Base-by-base conservation (phyloP, 192 early-diverging fungal species). In the Neocallimastix lanati region DNA sequence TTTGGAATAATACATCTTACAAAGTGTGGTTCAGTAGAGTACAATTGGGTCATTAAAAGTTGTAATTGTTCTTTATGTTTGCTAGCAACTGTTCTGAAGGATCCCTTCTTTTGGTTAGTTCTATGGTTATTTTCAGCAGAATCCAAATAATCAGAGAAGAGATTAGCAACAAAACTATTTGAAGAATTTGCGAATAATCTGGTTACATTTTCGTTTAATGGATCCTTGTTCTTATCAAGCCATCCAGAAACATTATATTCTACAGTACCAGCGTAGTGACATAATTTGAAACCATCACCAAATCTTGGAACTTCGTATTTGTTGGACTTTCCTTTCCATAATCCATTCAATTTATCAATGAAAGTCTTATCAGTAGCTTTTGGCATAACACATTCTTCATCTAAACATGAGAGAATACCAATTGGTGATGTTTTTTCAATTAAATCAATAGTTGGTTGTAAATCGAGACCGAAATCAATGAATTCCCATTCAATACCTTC, bases 181-280 rank as follows among this genome's bases (percentile, higher is more conserved):
- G 88, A 85, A 29, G 95, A 97, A 36, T 88, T 87, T 35, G 95
- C 95, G 29, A 99, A 83, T 37, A 97, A 84, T 29, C 92, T 86
- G 0, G 96, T 96, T 33, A 98, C 87, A 84, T 94, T 94, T 83
- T 97, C 96, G 84, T 99, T 98, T 78, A 99, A 88, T 18, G 94
- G 96, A 82, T 99, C 97, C 85, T 97, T 98, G 90, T 99, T 99
- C 88, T 97, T 98, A 85, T 99, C 94, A 9, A 99, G 86, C 96
- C 96, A 99, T 35, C 95, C 96, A 14, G 86, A 81, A 5, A 92
- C 93, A 80, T 87, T 91, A 82, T 99, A 99, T 82, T 98, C 95
- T 30, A 99, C 97, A 80, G 94, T 90, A 50, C 93, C 97, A 35
- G 97, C 97, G 84, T 98, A 99, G 84, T 99, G 97, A 50, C 93